Conservation (phyloP, 2,329 filamentous ascomycete genomes). For the Macrophomina phaseolina region DNA sequence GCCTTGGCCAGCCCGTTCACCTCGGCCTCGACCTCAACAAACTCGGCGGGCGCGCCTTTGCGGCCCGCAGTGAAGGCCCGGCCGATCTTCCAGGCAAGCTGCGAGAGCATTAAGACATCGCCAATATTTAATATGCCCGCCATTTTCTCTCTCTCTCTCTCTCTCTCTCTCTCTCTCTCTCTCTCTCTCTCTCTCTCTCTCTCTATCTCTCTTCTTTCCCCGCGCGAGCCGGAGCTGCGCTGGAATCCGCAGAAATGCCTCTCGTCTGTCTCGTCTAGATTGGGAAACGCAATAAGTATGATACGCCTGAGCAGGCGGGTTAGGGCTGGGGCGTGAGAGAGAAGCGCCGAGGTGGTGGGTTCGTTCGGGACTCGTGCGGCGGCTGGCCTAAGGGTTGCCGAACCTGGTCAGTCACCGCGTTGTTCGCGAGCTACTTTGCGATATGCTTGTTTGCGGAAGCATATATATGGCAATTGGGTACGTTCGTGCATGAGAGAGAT, state of each 20-base stretch:
- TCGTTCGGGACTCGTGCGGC: no score
- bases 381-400: no score
- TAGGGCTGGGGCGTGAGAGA: neutral
- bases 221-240: neutral
- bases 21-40: conserved; percentile 51
- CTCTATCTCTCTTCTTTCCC: no score
- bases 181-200: no score
- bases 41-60: conserved; percentile 47
- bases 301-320: neutral
- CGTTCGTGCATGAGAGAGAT: no score
- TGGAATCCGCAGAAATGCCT: no score
- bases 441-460: no score
- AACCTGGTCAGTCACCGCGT: no score
- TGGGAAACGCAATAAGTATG: neutral
- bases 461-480: no score
- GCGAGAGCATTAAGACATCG: conserved; percentile 54
- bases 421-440: no score
- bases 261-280: neutral
- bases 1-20: conserved; percentile 50
- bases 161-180: no score
- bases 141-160: conserved; percentile 31
- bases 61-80: conserved; percentile 51
- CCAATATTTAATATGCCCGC: conserved; percentile 43
- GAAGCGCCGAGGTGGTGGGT: neutral
- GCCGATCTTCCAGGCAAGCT: conserved; percentile 54